Evolutionary conservation across 768 basidiomycete genomes (phyloP), one percentile per base, ranked within the genome.

Genomic region (Coprinopsis marcescibilis): DNA sequence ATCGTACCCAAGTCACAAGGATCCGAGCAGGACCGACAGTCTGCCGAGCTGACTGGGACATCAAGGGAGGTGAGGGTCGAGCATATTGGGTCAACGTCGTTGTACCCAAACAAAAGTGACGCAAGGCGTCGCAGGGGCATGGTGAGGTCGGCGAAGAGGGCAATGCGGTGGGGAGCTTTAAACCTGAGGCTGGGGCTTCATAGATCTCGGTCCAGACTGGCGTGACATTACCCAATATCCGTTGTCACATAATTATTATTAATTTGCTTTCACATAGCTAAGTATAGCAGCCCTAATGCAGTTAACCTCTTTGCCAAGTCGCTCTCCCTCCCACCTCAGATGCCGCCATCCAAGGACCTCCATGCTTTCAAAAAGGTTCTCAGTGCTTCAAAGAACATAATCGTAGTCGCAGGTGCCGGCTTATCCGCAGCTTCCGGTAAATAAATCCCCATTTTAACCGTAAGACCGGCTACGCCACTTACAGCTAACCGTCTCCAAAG

Each of bases 11-110:
- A 72, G 58, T 87, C 83, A 57, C 89, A 91, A 34, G 86, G 86
- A 59, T 86, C 76, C 14, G 81, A 72, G 60, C 91, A 94, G 21
- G 72, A 73, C 45, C 81, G 74, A 67, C 90, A 93, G 58, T 81
- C 79, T 0, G 74, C 80, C 8, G 70, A 64, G 3, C 83, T 75
- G 26, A 88, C 71, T 5, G 90, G 89, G 23, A 92, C 73, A 26
- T 69, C 63, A 2, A 72, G 76, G 6, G 72, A 71, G 44, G 72
- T 68, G 44, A 94, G 75, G 38, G 77, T 68, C 6, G 70, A 64
- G 26, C 69, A 67, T 14, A 79, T 64, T 27, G 65, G 59, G 48
- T 72, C 66, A 40, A 68, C 67, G 46, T 67, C 57, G 26, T 63
- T 60, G 43, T 59, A 52, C 50, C 73, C 73, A 21, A 71, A 58